Percentiles rank a stretch among this genome's conserved stretches.
Evolutionary conservation across 139 green algal genomes (phyloP).

Genomic region (Tetradesmus obliquus): DNA sequence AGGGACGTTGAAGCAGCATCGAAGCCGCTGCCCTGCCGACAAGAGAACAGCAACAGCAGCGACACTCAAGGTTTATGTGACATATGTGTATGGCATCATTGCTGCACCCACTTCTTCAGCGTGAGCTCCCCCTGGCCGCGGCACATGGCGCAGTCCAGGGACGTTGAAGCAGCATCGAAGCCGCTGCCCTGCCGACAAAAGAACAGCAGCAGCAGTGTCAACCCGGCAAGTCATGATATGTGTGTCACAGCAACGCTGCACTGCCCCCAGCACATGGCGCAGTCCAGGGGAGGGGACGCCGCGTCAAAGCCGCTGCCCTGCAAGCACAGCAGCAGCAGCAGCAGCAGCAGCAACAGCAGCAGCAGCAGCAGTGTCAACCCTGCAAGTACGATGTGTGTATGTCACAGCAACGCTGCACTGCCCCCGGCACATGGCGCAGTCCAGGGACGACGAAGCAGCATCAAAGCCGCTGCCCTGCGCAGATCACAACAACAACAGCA

Average conservation of each 20-base stretch:
- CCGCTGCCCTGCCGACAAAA: background rate
- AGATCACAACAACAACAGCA: background rate
- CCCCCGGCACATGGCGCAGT: slow-evolving; percentile 44
- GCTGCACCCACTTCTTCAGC: background rate
- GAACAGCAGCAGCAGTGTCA: background rate
- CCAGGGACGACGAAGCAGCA: background rate
- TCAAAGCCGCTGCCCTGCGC: background rate
- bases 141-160: slow-evolving; percentile 37
- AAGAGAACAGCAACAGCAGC: background rate
- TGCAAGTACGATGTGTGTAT: background rate
- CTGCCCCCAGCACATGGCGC: slow-evolving; percentile 40
- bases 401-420: background rate
- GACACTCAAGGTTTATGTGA: background rate
- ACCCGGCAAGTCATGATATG: background rate
- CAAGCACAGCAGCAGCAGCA: background rate
- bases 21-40: background rate
- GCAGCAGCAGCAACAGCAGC: background rate
- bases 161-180: slow-evolving; percentile 1
- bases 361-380: background rate
- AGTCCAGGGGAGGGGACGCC: background rate
- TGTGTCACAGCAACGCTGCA: background rate
- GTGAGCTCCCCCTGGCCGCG: slow-evolving; percentile 41
- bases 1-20: background rate
- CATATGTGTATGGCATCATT: background rate
- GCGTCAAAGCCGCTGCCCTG: background rate